phyloP scores from a whole-genome alignment of 495 filamentous ascomycete genomes.

The Letharia columbiana region DNA sequence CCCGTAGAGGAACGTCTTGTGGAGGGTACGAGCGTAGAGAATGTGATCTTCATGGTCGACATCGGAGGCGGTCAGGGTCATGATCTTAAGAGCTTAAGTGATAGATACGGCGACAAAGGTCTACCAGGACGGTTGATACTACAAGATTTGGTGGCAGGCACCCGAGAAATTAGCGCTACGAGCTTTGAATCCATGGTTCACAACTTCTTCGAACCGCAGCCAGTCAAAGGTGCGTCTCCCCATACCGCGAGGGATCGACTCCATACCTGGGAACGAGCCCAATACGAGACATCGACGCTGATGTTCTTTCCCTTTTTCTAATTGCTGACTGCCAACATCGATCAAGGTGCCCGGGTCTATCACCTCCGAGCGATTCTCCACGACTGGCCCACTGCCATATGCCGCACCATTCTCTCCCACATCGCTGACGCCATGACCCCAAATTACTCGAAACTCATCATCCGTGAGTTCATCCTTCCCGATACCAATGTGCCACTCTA shows the following conservation, averaged over 20 bases:
- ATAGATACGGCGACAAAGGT: slow-evolving; percentile 24
- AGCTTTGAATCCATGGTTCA: slow-evolving; percentile 24
- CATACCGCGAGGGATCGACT: background rate
- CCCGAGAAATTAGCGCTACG: background rate
- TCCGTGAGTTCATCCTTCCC: slow-evolving; percentile 27
- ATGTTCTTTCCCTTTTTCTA: background rate
- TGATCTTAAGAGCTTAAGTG: slow-evolving; percentile 22
- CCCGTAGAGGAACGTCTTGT: slow-evolving; percentile 31
- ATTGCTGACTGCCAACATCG: background rate
- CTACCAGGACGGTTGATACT: slow-evolving; percentile 23
- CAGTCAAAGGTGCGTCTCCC: slow-evolving; percentile 28
- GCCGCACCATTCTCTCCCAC: slow-evolving; percentile 31
- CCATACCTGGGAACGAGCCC: background rate
- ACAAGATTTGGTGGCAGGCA: slow-evolving; percentile 23
- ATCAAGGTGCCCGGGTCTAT: slow-evolving; percentile 30
- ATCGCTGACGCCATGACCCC: slow-evolving; percentile 17
- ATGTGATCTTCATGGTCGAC: slow-evolving; percentile 31
- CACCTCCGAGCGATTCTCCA: slow-evolving; percentile 42
- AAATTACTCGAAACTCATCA: slow-evolving; percentile 18
- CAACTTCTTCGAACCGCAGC: slow-evolving; percentile 29
- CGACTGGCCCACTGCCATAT: slow-evolving; percentile 38
- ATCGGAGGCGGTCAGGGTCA: slow-evolving; percentile 25
- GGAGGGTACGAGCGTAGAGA: slow-evolving; percentile 17
- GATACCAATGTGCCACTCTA: slow-evolving; percentile 22
- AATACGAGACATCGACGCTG: background rate